These are phyloP conservation scores for Umbelopsis ramanniana DNA, from an alignment of 192 early-diverging fungal species.

Conservation along the genomic window DNA sequence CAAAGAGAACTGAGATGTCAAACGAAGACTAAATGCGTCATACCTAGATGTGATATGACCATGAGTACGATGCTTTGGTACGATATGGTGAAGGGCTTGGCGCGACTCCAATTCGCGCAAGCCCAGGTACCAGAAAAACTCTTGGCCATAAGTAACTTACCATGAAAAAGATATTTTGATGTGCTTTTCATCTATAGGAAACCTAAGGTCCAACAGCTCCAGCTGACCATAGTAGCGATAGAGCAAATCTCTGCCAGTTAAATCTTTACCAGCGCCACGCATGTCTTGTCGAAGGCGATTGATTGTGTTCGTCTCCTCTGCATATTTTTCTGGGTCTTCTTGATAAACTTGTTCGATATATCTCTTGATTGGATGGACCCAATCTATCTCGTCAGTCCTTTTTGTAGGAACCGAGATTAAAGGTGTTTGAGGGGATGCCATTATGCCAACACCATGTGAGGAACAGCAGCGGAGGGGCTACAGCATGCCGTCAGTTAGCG, in stretches of 20 bases:
- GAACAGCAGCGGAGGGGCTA: not conserved
- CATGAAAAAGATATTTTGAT: slow-evolving; percentile 91
- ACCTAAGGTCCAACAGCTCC: slow-evolving; percentile 90
- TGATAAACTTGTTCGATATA: slow-evolving; percentile 88
- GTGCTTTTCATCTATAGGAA: slow-evolving; percentile 91
- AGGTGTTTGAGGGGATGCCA: slow-evolving; percentile 54
- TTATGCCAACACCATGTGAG: not conserved
- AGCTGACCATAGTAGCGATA: slow-evolving; percentile 98
- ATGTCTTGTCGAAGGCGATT: slow-evolving; percentile 95
- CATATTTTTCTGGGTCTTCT: slow-evolving; percentile 93
- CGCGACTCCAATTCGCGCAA: not conserved
- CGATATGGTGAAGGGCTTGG: slow-evolving; percentile 20
- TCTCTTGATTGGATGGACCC: slow-evolving; percentile 78
- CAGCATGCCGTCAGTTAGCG: not conserved
- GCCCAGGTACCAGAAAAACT: not conserved
- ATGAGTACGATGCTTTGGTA: not conserved
- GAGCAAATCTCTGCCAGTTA: slow-evolving; percentile 90
- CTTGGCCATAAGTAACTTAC: slow-evolving; percentile 50
- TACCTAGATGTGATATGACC: slow-evolving; percentile 40
- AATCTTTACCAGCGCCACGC: slow-evolving; percentile 92
- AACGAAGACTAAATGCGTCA: slow-evolving; percentile 85
- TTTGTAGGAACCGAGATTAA: slow-evolving; percentile 76
- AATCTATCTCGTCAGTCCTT: slow-evolving; percentile 91
- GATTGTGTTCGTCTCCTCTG: slow-evolving; percentile 79
- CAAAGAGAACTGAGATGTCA: slow-evolving; percentile 86